Conservation (phyloP, 2,329 filamentous ascomycete species). For the Hypomyces perniciosus region DNA sequence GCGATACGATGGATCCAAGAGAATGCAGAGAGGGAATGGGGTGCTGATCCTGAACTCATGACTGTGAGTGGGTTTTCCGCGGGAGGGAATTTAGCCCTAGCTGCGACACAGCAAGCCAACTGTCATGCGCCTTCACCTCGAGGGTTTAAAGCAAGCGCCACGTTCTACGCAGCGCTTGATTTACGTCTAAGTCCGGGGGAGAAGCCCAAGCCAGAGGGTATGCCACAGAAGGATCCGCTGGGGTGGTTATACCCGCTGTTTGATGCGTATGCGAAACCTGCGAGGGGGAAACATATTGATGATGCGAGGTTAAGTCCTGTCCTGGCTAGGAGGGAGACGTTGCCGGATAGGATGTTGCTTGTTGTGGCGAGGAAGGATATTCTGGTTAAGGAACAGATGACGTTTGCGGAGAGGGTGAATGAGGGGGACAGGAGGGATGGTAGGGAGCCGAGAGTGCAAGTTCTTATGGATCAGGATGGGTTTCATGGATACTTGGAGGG, state of each 20-base stretch:
- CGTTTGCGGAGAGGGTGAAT: conserved; percentile 31
- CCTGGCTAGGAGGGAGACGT: conserved; percentile 25
- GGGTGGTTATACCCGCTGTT: conserved; percentile 35
- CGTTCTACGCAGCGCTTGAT: conserved; percentile 36
- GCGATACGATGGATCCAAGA: conserved; percentile 33
- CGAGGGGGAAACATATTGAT: conserved; percentile 20
- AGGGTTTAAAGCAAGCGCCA: conserved; percentile 32
- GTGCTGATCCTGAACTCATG: conserved; percentile 33
- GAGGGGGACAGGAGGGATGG: conserved; percentile 16
- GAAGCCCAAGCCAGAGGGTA: conserved; percentile 30
- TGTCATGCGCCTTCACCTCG: conserved; percentile 20
- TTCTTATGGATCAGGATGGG: conserved; percentile 17
- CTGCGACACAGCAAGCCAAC: conserved; percentile 21
- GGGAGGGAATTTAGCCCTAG: conserved; percentile 39
- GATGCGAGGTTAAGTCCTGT: conserved; percentile 33
- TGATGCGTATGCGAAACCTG: conserved; percentile 35
- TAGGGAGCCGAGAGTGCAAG: conserved; percentile 17
- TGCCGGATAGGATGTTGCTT: conserved; percentile 35
- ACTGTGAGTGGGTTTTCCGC: conserved; percentile 40
- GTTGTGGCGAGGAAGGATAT: conserved; percentile 37
- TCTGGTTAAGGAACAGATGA: conserved; percentile 33
- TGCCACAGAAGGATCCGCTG: conserved; percentile 34
- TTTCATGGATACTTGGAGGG: conserved; percentile 27
- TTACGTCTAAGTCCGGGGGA: conserved; percentile 32
- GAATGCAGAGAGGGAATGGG: conserved; percentile 30